Conservation (phyloP, 306 rosid species). For the Cucurbita pepo region DNA sequence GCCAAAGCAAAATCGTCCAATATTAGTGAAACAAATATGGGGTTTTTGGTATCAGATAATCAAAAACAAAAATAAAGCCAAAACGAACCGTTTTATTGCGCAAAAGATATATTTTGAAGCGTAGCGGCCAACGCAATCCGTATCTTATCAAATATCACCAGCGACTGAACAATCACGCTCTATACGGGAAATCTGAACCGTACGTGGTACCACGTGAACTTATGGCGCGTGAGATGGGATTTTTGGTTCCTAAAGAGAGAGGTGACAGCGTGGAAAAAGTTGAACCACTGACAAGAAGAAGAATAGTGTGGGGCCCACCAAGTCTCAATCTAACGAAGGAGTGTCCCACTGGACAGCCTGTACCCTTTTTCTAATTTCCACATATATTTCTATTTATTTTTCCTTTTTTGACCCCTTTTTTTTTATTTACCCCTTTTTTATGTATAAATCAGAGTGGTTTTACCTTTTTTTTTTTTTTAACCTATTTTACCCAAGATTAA, state of each 20-base stretch:
- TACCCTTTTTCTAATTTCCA: neutral
- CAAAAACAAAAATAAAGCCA: neutral
- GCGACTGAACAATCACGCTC: neutral
- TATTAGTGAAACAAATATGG: neutral
- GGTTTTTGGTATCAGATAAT: neutral
- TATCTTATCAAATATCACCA: neutral
- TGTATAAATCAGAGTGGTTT: neutral
- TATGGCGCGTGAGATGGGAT: neutral
- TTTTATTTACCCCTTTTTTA: neutral
- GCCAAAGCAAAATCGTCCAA: neutral
- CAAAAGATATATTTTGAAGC: neutral
- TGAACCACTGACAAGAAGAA: neutral
- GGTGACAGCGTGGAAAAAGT: conserved; percentile 1
- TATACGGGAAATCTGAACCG: neutral
- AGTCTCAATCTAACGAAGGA: neutral
- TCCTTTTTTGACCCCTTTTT: neutral
- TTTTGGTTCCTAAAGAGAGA: neutral
- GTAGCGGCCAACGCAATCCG: neutral
- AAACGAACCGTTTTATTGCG: neutral
- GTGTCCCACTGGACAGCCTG: neutral
- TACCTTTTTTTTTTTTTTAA: neutral
- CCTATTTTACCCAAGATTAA: neutral
- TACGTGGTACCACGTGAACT: neutral
- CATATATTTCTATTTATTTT: neutral
- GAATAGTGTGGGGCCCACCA: neutral